Conservation (phyloP, 1,284 basidiomycete species). For the Puccinia polysora region DNA sequence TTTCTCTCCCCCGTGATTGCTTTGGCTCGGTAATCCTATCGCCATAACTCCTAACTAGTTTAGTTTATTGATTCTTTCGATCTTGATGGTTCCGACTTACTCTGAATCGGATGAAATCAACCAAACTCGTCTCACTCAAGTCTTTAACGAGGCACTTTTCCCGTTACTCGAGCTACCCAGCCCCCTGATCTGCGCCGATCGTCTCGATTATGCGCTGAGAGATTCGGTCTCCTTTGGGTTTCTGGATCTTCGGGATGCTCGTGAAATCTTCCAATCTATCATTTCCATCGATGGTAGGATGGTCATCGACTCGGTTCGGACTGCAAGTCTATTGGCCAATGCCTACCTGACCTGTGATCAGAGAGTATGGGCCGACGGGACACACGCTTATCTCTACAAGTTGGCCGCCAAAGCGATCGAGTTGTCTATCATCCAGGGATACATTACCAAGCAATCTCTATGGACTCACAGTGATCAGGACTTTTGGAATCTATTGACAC, state of each 20-base stretch:
- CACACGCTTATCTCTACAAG: slow-evolving; percentile 28
- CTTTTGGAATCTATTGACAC: slow-evolving; percentile 13
- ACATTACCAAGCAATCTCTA: slow-evolving; percentile 11
- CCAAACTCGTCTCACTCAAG: slow-evolving; percentile 7
- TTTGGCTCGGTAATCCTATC: not conserved
- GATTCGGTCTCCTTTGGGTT: slow-evolving; percentile 44
- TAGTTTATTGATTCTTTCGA: slow-evolving; percentile 1
- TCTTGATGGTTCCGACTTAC: slow-evolving; percentile 27
- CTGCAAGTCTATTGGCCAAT: slow-evolving; percentile 6
- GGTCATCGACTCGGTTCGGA: not conserved
- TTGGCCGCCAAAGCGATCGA: slow-evolving; percentile 15
- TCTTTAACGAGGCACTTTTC: slow-evolving; percentile 45
- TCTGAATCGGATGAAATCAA: slow-evolving; percentile 34
- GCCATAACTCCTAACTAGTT: not conserved
- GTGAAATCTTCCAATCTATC: slow-evolving; percentile 34
- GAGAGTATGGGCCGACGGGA: slow-evolving; percentile 24
- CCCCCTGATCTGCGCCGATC: slow-evolving; percentile 46
- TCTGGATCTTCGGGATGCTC: slow-evolving; percentile 38
- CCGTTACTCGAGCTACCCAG: slow-evolving; percentile 46
- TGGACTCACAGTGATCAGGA: slow-evolving; percentile 28
- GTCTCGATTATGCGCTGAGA: slow-evolving; percentile 46
- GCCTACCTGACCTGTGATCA: slow-evolving; percentile 31
- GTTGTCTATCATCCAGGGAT: not conserved
- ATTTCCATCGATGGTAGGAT: slow-evolving; percentile 15
- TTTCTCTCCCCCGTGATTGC: not conserved